Evolutionary conservation across 2,329 filamentous ascomycete species (phyloP).

Genomic region (Tothia fuscella): DNA sequence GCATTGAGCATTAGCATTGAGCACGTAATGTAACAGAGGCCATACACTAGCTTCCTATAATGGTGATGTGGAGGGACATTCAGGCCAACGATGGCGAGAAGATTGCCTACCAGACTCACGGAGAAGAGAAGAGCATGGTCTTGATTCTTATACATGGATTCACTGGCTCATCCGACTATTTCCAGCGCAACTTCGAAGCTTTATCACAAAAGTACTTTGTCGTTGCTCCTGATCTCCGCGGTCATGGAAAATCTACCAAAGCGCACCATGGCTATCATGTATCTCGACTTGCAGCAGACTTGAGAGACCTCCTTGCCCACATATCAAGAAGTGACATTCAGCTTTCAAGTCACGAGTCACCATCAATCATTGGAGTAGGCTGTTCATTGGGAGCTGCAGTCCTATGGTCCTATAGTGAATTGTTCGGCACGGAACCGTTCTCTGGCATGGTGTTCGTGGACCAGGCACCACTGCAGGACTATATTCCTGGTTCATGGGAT

Average conservation of each 20-base stretch:
- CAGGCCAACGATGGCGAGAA: too few species aligned
- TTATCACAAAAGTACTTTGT: conserved; percentile 31
- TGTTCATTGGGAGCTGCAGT: conserved; percentile 15
- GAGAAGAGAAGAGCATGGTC: too few species aligned
- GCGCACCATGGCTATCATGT: conserved; percentile 19
- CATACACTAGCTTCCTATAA: too few species aligned
- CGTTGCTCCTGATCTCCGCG: conserved; percentile 45
- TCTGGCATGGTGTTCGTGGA: conserved; percentile 20
- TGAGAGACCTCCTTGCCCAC: conserved; percentile 18
- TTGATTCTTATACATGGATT: conserved; percentile 38
- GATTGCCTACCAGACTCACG: too few species aligned
- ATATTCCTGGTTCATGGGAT: conserved; percentile 14
- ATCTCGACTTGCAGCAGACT: conserved; percentile 18
- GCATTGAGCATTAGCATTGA: too few species aligned
- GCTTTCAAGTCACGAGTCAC: background rate
- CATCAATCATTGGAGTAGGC: background rate
- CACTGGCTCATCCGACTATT: conserved; percentile 35
- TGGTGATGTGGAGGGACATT: too few species aligned
- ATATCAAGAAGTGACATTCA: too few species aligned
- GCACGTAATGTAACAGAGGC: too few species aligned
- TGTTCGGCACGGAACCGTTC: conserved; percentile 17
- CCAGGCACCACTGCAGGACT: conserved; percentile 19
- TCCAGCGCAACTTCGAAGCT: conserved; percentile 33
- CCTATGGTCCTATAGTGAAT: conserved; percentile 19
- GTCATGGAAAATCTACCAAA: conserved; percentile 19